These are phyloP conservation scores for Amyloporia xantha DNA, from an alignment of 768 basidiomycete species.

Conservation along the genomic window DNA sequence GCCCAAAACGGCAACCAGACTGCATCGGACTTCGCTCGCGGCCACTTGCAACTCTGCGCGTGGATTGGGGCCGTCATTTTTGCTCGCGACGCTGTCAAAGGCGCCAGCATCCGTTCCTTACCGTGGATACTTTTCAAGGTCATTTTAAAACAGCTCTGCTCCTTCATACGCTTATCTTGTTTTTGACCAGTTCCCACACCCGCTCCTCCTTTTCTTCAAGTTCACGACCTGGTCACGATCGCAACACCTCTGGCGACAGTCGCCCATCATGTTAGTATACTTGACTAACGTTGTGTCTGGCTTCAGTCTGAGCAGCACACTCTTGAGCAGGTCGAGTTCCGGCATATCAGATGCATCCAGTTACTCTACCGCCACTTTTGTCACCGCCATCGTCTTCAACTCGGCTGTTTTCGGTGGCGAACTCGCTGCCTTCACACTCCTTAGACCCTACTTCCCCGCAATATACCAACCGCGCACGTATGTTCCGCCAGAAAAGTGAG, in stretches of 20 bases:
- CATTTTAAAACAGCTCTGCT: not conserved
- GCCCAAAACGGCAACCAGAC: not conserved
- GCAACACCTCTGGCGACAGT: not conserved
- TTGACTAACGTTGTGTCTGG: not conserved
- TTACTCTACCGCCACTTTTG: conserved; percentile 73
- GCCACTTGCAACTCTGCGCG: not conserved
- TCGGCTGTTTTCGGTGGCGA: conserved; percentile 63
- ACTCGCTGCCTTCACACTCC: conserved; percentile 70
- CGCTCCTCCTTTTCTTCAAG: not conserved
- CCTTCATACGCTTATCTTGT: not conserved
- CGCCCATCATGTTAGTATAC: not conserved
- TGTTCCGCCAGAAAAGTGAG: conserved; percentile 47
- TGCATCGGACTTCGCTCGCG: not conserved
- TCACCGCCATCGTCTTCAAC: conserved; percentile 84
- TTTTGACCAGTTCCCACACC: not conserved
- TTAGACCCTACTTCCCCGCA: conserved; percentile 78
- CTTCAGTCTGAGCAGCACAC: not conserved
- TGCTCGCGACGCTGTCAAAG: not conserved
- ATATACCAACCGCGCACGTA: conserved; percentile 84
- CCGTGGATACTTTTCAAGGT: not conserved
- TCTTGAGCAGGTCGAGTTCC: not conserved
- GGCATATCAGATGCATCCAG: conserved; percentile 32
- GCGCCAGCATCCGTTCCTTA: not conserved
- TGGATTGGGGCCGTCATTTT: not conserved
- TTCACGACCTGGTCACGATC: not conserved